Evolutionary conservation across 805 yeast species (phyloP), one percentile per base, ranked within the genome.

Genomic region (Yarrowia sp.): DNA sequence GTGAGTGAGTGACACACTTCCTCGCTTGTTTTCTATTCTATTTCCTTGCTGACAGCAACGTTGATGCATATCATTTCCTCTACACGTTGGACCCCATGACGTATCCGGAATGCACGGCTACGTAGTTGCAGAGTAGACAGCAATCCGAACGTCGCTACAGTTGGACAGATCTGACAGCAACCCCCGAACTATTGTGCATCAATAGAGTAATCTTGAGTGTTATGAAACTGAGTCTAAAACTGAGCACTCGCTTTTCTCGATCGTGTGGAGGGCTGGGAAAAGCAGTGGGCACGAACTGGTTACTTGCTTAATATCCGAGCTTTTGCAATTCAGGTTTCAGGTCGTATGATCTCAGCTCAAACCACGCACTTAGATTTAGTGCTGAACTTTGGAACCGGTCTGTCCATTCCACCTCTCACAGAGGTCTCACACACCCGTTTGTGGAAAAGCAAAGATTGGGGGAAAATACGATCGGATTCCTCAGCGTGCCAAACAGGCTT

Each of bases 401-500:
- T 24, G 30, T 7, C 30, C 30, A 24, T 24, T 24, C 30, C 30
- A 24, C 30, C 6, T 7, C 30, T 24, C 30, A 24, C 30, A 24
- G 30, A 24, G 30, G 30, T 15, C 20, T n/a, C 24, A n/a, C 13
- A 15, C 13, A 17, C 55, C 50, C 55, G 55, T n/a, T 34, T 17
- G 5, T 8, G 44, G 30, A 55, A 55, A 55, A 55, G 46, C 61
- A 55, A 55, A 33, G 60, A 55, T 38, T 36, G 9, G 5, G 53
- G 34, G 58, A 38, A 20, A 52, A 52, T 52, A 38, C 58, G 58
- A 52, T 52, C 58, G 58, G 34, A 19, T 38, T 52, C 58, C 15
- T 38, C n/a, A 33, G 19, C 30, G 43, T 12, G 43, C 6, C 17
- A 14, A 14, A 38, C 43, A 13, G 58, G 30, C 43, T 52, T 52